These are phyloP conservation scores for Mikania micrantha DNA, from an alignment of 129 eudicot species.

Conservation along the genomic window DNA sequence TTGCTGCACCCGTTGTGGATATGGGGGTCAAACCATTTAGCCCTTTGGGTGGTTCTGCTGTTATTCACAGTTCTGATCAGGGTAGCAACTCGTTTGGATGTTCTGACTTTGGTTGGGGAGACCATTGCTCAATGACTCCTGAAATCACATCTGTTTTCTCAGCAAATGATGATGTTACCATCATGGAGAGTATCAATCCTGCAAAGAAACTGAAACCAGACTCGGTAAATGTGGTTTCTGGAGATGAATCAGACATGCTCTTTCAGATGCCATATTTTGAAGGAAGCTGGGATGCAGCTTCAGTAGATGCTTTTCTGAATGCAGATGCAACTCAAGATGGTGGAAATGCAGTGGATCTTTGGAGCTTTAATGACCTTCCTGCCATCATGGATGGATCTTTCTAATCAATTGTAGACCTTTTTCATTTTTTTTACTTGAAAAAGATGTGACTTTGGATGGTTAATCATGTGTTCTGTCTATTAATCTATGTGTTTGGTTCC, in stretches of 20 bases:
- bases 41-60: slow-evolving; percentile 31
- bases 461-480: neutral
- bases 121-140: slow-evolving; percentile 48
- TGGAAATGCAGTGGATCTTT: slow-evolving; percentile 53
- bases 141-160: slow-evolving; percentile 75
- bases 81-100: slow-evolving; percentile 81
- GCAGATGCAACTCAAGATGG: slow-evolving; percentile 50
- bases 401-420: slow-evolving; percentile 37
- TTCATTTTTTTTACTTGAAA: neutral
- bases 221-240: slow-evolving; percentile 26
- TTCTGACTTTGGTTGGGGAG: slow-evolving; percentile 82
- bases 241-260: slow-evolving; percentile 12
- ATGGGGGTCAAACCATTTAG: slow-evolving; percentile 27
- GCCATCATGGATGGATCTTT: slow-evolving; percentile 41
- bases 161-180: slow-evolving; percentile 44
- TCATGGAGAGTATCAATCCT: slow-evolving; percentile 33
- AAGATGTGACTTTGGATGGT: neutral
- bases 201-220: slow-evolving; percentile 43
- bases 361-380: slow-evolving; percentile 71
- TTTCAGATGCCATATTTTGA: slow-evolving; percentile 68
- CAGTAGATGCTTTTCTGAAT: slow-evolving; percentile 54
- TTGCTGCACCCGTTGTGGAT: slow-evolving; percentile 20
- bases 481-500: slow-evolving; percentile 8
- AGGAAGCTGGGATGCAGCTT: slow-evolving; percentile 65
- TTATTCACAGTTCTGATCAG: slow-evolving; percentile 58